Evolutionary conservation across 768 basidiomycete genomes (phyloP).

Genomic region (Leucogyrophana mollusca): DNA sequence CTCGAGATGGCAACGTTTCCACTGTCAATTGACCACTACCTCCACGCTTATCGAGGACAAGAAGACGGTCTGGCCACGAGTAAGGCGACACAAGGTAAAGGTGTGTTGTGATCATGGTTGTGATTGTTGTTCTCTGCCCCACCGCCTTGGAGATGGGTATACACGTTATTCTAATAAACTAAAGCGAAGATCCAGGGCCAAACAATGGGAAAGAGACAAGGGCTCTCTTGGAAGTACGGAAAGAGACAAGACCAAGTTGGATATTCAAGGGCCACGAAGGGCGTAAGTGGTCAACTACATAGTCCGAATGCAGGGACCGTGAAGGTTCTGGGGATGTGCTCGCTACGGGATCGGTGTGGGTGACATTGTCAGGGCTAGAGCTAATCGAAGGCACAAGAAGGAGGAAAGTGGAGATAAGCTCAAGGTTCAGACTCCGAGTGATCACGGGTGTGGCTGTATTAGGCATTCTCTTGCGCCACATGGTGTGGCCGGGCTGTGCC

Average conservation of each 20-base stretch:
- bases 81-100: background rate
- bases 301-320: no score
- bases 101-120: slow-evolving; percentile 1
- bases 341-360: background rate
- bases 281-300: no score
- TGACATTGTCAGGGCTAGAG: background rate
- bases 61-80: background rate
- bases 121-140: slow-evolving; percentile 7
- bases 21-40: background rate
- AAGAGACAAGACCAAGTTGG: no score
- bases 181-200: no score
- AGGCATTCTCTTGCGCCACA: slow-evolving; percentile 23
- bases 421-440: slow-evolving; percentile 25
- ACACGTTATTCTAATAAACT: no score
- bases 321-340: no score
- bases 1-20: slow-evolving; percentile 24
- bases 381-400: slow-evolving; percentile 8
- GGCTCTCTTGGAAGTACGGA: no score
- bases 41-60: background rate
- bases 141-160: no score
- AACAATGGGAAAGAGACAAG: no score
- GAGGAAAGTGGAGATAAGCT: slow-evolving; percentile 18
- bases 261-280: no score
- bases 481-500: slow-evolving; percentile 20
- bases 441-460: slow-evolving; percentile 7